Conservation (phyloP, 192 early-diverging fungal genomes). For the Backusella tarrabulga region DNA sequence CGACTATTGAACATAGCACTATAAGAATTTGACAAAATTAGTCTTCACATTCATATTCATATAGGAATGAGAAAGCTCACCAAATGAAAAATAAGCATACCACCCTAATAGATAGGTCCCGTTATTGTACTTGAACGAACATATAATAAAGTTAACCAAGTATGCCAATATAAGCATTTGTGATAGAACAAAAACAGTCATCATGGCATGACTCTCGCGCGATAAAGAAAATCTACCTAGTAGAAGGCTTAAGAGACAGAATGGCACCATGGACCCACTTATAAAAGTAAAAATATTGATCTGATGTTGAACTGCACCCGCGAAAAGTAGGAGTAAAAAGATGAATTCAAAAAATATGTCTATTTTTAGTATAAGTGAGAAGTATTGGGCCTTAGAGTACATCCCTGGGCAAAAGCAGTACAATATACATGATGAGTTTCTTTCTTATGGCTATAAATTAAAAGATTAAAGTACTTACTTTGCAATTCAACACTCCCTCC, state of each 20-base stretch:
- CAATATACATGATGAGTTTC: neutral
- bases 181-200: neutral
- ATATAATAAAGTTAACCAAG: neutral
- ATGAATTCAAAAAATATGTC: conserved; percentile 7
- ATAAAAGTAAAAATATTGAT: neutral
- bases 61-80: neutral
- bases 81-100: neutral
- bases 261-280: neutral
- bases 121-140: neutral
- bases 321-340: conserved; percentile 3
- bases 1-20: neutral
- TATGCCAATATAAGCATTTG: neutral
- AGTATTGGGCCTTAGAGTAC: neutral
- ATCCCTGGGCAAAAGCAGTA: neutral
- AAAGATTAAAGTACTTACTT: neutral
- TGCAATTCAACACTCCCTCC: neutral
- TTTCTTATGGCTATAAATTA: neutral
- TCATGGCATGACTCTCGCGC: neutral
- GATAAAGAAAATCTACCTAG: neutral
- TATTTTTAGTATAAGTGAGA: conserved; percentile 6
- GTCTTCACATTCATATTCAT: neutral
- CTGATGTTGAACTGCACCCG: neutral
- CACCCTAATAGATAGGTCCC: neutral
- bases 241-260: neutral
- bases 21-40: neutral